Evolutionary conservation across 352 stramenopile genomes (phyloP).

Genomic region (Pythium volutum): DNA sequence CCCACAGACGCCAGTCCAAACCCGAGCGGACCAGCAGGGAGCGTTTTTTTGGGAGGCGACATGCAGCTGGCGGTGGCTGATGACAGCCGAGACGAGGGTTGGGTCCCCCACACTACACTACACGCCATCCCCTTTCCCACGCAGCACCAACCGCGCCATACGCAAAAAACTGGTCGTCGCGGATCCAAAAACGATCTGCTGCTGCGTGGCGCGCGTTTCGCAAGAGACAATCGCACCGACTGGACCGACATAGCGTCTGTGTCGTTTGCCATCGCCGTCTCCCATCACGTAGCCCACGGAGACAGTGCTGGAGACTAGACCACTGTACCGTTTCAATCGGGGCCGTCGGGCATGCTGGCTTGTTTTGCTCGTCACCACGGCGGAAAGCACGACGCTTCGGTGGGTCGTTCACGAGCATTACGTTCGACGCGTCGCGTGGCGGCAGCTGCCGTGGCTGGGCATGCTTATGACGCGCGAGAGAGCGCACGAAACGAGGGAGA

Average conservation of each 20-base stretch:
- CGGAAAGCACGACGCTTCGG: background rate
- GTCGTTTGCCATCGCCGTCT: no score
- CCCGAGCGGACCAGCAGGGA: background rate
- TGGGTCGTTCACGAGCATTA: background rate
- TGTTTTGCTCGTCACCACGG: background rate
- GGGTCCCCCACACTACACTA: no score
- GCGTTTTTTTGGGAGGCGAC: no score
- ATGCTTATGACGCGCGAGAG: no score
- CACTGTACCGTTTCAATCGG: no score
- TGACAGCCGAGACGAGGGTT: background rate
- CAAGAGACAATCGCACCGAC: background rate
- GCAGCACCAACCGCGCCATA: no score
- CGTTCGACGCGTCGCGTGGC: background rate
- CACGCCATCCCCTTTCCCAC: background rate
- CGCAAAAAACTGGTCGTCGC: no score
- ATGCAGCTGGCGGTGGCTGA: background rate
- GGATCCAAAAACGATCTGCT: no score
- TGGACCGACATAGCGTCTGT: background rate
- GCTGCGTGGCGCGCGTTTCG: background rate
- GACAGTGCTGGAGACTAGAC: no score
- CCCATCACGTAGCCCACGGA: no score
- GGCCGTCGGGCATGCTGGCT: no score
- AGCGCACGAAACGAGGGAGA: background rate
- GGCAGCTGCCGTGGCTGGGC: background rate
- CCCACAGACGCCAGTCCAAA: background rate